Base-by-base conservation (phyloP, 345 rosid species). In the Populus deltoides region DNA sequence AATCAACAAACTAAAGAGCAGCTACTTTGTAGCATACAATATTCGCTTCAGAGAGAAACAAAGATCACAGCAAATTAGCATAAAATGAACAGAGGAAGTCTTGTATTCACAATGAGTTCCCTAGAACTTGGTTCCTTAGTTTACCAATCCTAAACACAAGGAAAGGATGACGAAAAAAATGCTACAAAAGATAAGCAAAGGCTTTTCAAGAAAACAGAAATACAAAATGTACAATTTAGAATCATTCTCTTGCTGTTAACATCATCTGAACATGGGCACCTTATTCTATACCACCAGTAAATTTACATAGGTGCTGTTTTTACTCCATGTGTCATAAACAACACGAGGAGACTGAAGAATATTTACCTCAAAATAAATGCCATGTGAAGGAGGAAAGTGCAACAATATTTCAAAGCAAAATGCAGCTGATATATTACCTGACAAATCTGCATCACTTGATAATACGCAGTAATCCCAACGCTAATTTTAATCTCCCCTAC, bases 371-470 rank as follows among this genome's bases (percentile, higher is more conserved):
- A 47, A 3, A 47, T 47, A 47, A 3, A 15, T 6, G 16, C 15
- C 6, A 22, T 1, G 2, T 38, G 45, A 27, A 45, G n/a, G 31
- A 17, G 16, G 63, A 36, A 16, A 16, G 25, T 3, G 33, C 41
- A 45, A 38, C 1, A 57, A 27, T 66, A 51, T 61, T 9, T n/a
- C 25, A 5, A 18, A 27, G 33, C 2, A 49, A 35, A 49, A 3
- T 16, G 38, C 43, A 1, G 62, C 15, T 53, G 18, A 1, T 22
- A 39, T 39, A 45, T 81, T 86, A 92, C 98, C 95, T 94, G 97
- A 84, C 97, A 94, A 92, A 92, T 89, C 92, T 90, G 95, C 86
- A 92, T 87, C 83, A 83, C 84, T 83, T 89, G 95, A 86, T 87
- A 90, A 84, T 85, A 89, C 24, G 87, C 88, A 86, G 90, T 76